These are phyloP conservation scores for Croton laevigatus DNA, from an alignment of 441 rosid species.

Conservation along the genomic window DNA sequence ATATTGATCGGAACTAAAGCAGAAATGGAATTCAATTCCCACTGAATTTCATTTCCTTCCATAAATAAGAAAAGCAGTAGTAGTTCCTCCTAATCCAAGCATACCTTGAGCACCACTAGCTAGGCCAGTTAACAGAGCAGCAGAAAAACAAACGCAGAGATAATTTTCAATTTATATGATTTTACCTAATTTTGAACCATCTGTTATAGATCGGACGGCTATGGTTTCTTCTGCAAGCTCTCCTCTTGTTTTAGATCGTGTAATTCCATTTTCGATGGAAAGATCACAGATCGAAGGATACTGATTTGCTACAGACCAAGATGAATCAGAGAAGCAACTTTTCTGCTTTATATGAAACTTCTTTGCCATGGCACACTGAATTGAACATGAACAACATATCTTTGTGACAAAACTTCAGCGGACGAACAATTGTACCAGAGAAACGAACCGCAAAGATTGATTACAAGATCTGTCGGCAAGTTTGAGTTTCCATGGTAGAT, in stretches of 20 bases:
- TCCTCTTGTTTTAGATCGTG: slow-evolving; percentile 30
- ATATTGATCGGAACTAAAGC: not conserved
- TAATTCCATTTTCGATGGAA: slow-evolving; percentile 29
- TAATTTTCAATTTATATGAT: slow-evolving; percentile 29
- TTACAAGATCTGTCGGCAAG: slow-evolving; percentile 37
- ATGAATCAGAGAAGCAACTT: slow-evolving; percentile 11
- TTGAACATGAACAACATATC: slow-evolving; percentile 41
- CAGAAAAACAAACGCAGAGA: slow-evolving; percentile 44
- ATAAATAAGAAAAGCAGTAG: slow-evolving; percentile 12
- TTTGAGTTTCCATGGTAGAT: slow-evolving; percentile 35
- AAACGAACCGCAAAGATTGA: slow-evolving; percentile 52
- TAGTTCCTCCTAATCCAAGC: slow-evolving; percentile 19
- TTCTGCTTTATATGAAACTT: not conserved
- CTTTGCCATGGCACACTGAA: slow-evolving; percentile 24
- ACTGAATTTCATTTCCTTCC: slow-evolving; percentile 26
- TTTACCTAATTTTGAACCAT: slow-evolving; percentile 21
- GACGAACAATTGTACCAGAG: slow-evolving; percentile 49
- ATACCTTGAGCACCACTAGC: slow-evolving; percentile 13
- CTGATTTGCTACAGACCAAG: not conserved
- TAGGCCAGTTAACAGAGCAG: slow-evolving; percentile 17
- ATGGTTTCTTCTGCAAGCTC: slow-evolving; percentile 46
- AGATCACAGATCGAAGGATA: slow-evolving; percentile 36
- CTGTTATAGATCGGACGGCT: slow-evolving; percentile 32
- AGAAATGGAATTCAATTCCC: slow-evolving; percentile 3
- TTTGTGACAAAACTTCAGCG: slow-evolving; percentile 11